These are phyloP conservation scores for Lathyrus sativus DNA, from an alignment of 306 rosid species.

Conservation along the genomic window DNA sequence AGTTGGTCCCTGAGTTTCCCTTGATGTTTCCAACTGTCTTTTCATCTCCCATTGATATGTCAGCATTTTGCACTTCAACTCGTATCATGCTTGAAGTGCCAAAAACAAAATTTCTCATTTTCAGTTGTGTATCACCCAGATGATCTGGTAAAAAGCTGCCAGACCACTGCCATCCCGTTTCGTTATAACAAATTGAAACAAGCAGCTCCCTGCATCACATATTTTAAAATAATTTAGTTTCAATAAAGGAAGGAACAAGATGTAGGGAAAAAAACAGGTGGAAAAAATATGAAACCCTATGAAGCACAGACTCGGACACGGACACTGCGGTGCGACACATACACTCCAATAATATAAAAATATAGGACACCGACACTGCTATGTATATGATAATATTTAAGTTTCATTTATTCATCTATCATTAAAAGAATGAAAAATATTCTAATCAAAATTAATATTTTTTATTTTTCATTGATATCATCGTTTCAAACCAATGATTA, in stretches of 20 bases:
- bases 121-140: constrained; percentile 91
- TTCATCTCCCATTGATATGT: constrained; percentile 75
- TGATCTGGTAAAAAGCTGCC: constrained; percentile 92
- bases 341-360: no score
- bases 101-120: constrained; percentile 74
- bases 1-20: constrained; percentile 88
- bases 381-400: no score
- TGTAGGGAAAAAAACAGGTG: not conserved
- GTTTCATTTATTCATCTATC: no score
- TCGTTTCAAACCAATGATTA: no score
- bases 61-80: constrained; percentile 96
- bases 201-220: constrained; percentile 75
- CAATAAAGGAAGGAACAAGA: constrained; percentile 28
- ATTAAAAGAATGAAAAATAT: no score
- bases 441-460: no score
- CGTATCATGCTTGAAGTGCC: constrained; percentile 74
- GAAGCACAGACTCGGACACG: no score
- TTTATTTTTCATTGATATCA: no score
- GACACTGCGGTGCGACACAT: no score
- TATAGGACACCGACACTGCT: no score
- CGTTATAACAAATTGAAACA: constrained; percentile 74
- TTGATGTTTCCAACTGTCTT: constrained; percentile 79
- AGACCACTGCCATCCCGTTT: constrained; percentile 99
- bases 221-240: constrained; percentile 30
- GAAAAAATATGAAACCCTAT: not conserved